These are phyloP conservation scores for Pyrus communis DNA, from an alignment of 306 rosid species.

Conservation along the genomic window DNA sequence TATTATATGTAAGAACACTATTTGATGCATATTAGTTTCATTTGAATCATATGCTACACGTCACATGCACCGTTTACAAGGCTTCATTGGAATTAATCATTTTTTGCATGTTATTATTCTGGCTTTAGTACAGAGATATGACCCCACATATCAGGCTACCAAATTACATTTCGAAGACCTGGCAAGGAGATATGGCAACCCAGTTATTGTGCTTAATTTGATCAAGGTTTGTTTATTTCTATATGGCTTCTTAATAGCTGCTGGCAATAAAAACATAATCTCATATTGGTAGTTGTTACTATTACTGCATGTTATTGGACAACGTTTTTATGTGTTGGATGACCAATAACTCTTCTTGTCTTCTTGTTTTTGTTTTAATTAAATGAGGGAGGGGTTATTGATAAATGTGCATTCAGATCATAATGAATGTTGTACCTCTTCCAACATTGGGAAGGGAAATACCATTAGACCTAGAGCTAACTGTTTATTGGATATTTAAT, in stretches of 20 bases:
- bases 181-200: constrained; percentile 81
- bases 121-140: constrained; percentile 86
- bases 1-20: constrained; percentile 56
- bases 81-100: constrained; percentile 3
- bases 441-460: background rate
- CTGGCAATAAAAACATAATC: background rate
- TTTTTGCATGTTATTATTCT: constrained; percentile 1
- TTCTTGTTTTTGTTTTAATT: background rate
- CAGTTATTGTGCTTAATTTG: constrained; percentile 81
- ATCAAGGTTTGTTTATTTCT: constrained; percentile 53
- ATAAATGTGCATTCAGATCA: background rate
- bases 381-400: background rate
- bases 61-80: background rate
- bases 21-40: constrained; percentile 10
- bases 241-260: background rate
- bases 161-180: constrained; percentile 90
- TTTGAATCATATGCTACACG: constrained; percentile 2
- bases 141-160: constrained; percentile 91
- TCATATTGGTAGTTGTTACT: background rate
- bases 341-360: background rate
- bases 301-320: background rate
- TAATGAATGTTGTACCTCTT: background rate
- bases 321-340: background rate
- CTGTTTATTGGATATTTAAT: background rate
- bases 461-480: background rate